These are phyloP conservation scores for Fragaria ananassa DNA, from an alignment of 306 rosid genomes.

Conservation along the genomic window DNA sequence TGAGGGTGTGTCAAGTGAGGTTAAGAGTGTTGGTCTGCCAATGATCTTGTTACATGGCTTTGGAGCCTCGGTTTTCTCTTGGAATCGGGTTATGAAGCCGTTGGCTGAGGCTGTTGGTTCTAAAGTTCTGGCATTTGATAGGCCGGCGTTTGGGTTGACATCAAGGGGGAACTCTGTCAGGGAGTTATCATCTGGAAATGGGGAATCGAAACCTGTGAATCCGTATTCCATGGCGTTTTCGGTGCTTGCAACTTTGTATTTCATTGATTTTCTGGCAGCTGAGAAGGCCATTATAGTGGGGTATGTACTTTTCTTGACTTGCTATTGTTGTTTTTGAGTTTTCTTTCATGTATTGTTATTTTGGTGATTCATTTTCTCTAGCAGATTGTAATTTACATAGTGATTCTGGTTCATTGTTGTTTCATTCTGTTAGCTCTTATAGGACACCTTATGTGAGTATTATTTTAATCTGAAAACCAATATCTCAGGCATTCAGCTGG, in stretches of 20 bases:
- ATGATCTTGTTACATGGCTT: conserved; percentile 86
- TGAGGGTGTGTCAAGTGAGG: conserved; percentile 28
- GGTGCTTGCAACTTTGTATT: conserved; percentile 80
- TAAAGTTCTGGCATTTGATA: conserved; percentile 86
- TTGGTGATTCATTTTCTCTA: neutral
- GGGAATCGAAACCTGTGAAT: conserved; percentile 54
- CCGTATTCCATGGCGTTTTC: conserved; percentile 80
- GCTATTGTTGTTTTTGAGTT: neutral
- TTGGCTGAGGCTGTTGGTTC: conserved; percentile 66
- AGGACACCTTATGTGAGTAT: neutral
- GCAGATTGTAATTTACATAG: neutral
- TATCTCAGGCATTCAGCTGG: conserved; percentile 92
- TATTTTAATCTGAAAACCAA: conserved; percentile 20
- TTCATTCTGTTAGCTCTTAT: neutral
- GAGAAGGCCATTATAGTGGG: conserved; percentile 79
- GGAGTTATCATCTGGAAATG: conserved; percentile 35
- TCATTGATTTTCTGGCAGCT: conserved; percentile 58
- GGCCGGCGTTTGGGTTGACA: conserved; percentile 97
- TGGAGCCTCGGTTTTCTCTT: conserved; percentile 90
- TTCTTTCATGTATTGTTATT: neutral
- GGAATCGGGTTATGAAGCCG: conserved; percentile 76
- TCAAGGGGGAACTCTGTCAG: conserved; percentile 47
- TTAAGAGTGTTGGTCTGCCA: conserved; percentile 48
- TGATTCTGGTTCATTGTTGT: neutral
- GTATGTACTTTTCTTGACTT: conserved; percentile 43